phyloP scores from a whole-genome alignment of 306 rosid species.

The Canavalia gladiata region DNA sequence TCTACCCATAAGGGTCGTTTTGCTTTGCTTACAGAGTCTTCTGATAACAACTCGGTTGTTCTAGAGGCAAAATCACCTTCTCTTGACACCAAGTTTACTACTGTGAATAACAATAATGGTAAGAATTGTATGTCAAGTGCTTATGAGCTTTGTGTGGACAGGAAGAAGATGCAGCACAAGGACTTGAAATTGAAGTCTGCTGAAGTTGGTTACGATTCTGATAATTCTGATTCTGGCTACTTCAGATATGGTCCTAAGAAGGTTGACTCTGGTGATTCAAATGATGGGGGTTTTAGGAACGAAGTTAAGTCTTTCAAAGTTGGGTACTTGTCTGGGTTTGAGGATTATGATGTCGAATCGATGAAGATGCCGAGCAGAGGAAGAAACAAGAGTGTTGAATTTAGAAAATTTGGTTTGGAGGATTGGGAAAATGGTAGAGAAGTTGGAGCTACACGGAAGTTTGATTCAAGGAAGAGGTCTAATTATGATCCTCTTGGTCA shows the following conservation, averaged over 20 bases:
- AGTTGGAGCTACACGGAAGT: slow-evolving; percentile 46
- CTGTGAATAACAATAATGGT: slow-evolving; percentile 28
- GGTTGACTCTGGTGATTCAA: slow-evolving; percentile 63
- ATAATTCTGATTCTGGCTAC: slow-evolving; percentile 76
- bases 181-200: slow-evolving; percentile 53
- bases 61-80: slow-evolving; percentile 70
- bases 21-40: slow-evolving; percentile 68
- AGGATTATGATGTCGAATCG: slow-evolving; percentile 49
- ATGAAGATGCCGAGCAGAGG: slow-evolving; percentile 42
- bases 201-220: slow-evolving; percentile 55
- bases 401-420: slow-evolving; percentile 49
- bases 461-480: slow-evolving; percentile 57
- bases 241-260: slow-evolving; percentile 62
- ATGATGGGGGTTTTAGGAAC: slow-evolving; percentile 54
- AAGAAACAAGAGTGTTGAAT: slow-evolving; percentile 40
- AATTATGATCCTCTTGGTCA: slow-evolving; percentile 54
- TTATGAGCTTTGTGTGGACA: slow-evolving; percentile 42
- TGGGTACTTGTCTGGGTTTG: slow-evolving; percentile 52
- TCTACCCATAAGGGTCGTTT: slow-evolving; percentile 54
- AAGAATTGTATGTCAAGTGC: slow-evolving; percentile 45
- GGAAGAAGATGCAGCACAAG: slow-evolving; percentile 52
- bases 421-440: slow-evolving; percentile 51
- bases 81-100: slow-evolving; percentile 45
- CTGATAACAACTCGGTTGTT: slow-evolving; percentile 72
- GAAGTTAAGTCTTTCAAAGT: slow-evolving; percentile 56